phyloP scores from a whole-genome alignment of 2,329 filamentous ascomycete genomes.

The Pyrenochaeta sp. region DNA sequence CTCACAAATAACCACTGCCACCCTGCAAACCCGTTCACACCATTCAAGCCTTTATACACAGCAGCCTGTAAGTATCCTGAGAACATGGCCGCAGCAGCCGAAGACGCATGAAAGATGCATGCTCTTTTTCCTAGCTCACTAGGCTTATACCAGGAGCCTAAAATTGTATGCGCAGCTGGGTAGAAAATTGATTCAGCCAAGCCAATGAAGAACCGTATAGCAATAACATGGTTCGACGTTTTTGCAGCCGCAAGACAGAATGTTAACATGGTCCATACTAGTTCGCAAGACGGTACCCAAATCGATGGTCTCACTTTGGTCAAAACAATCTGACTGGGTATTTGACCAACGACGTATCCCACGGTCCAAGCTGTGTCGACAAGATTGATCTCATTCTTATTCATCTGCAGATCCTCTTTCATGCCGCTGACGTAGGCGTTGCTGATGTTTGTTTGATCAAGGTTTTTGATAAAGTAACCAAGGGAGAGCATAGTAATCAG shows the following conservation, averaged over 20 bases:
- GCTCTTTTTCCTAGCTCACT: conserved; percentile 34
- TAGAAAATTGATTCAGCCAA: conserved; percentile 31
- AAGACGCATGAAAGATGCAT: conserved; percentile 31
- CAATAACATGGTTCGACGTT: conserved; percentile 31
- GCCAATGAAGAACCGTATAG: conserved; percentile 32
- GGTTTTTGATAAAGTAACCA: conserved; percentile 37
- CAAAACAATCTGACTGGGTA: conserved; percentile 30
- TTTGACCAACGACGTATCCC: conserved; percentile 33
- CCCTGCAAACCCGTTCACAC: conserved; percentile 22
- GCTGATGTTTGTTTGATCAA: conserved; percentile 37
- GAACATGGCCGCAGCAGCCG: conserved; percentile 33
- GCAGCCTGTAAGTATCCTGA: conserved; percentile 33
- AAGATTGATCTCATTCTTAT: conserved; percentile 34
- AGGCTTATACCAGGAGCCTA: conserved; percentile 36
- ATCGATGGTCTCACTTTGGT: conserved; percentile 30
- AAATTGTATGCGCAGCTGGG: conserved; percentile 27
- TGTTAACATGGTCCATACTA: conserved; percentile 33
- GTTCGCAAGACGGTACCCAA: conserved; percentile 31
- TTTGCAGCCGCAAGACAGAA: conserved; percentile 31
- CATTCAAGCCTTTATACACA: conserved; percentile 28
- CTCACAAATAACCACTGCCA: conserved; percentile 37
- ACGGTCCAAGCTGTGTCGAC: conserved; percentile 28
- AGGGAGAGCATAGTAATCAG: conserved; percentile 32
- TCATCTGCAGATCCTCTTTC: conserved; percentile 36
- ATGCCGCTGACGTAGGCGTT: conserved; percentile 37